Base-by-base conservation (phyloP, 1,284 basidiomycete species). In the Cerrena zonata region DNA sequence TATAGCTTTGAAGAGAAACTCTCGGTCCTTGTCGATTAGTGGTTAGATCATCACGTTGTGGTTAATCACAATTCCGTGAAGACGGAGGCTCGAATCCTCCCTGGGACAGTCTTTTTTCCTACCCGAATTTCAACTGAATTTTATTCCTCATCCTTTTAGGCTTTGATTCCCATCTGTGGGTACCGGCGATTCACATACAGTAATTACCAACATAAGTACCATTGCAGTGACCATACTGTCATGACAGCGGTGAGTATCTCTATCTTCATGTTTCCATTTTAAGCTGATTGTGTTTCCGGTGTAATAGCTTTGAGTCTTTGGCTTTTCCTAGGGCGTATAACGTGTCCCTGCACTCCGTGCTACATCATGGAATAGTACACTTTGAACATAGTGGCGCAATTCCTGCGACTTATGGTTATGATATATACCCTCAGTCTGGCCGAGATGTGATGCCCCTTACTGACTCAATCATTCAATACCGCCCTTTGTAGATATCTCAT, bases 31-130 rank as follows among this genome's bases (percentile, higher is more conserved):
- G 49, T 50, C 42, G 49, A 50, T 50, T 50, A 46, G 43, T 50
- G 43, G 49, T 50, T 50, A 50, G 49, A 50, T 50, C 43, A 46
- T 45, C 49, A 50, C 49, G 43, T 50, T 49, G 48, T 50, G 43
- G 42, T 26, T 38, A 41, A 27, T 15, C 15, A 19, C 34, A 45
- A 45, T 38, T 38, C 43, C 30, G 48, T 50, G 41, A 44, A 50
- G 41, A 50, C 42, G 48, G 18, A 44, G 42, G 48, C 48, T 45
- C 41, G 42, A 50, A 50, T 45, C 42, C 48, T 45, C 15, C 48
- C 41, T 50, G 42, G 48, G 48, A 50, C 48, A 45, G 11, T 44
- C 36, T 50, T 50, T 36, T 49, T 34, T 15, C 30, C 30, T 34
- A 7, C 15, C 30, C 15, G 30, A 7, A 15, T 34, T 15, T 7